Percentiles rank a stretch among this genome's conserved stretches.
These are phyloP conservation scores for Lasiodiplodia gonubiensis DNA, from an alignment of 2,329 filamentous ascomycete species.

Conservation along the genomic window DNA sequence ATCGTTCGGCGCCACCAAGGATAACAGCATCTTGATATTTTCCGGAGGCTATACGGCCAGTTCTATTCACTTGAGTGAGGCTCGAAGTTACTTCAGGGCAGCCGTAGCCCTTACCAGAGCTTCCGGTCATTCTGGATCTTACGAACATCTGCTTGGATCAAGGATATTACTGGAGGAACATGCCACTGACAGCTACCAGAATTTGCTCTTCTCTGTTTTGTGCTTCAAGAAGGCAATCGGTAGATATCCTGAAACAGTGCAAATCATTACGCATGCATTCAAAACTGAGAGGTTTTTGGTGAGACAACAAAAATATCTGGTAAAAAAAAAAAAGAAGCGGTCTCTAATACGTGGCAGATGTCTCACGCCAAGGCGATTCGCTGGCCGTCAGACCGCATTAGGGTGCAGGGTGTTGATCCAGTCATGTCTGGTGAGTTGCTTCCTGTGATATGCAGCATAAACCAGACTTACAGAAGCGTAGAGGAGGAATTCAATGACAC, in stretches of 20 bases:
- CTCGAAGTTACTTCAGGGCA: slow-evolving; percentile 45
- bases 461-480: slow-evolving; percentile 16
- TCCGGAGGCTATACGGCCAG: slow-evolving; percentile 65
- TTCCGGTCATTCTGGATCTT: slow-evolving; percentile 35
- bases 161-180: slow-evolving; percentile 68
- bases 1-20: slow-evolving; percentile 48
- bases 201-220: slow-evolving; percentile 77
- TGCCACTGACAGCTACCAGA: slow-evolving; percentile 85
- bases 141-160: slow-evolving; percentile 39
- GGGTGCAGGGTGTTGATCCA: slow-evolving; percentile 54
- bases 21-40: slow-evolving; percentile 65
- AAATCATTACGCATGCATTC: slow-evolving; percentile 56
- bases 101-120: slow-evolving; percentile 32
- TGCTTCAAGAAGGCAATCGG: slow-evolving; percentile 52
- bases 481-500: slow-evolving; percentile 44
- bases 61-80: slow-evolving; percentile 43
- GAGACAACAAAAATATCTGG: neutral
- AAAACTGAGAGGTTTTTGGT: slow-evolving; percentile 49
- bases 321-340: neutral
- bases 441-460: too few species aligned
- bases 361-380: slow-evolving; percentile 43
- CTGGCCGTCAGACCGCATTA: slow-evolving; percentile 49
- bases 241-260: slow-evolving; percentile 48
- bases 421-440: slow-evolving; percentile 41
- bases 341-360: neutral